These are phyloP conservation scores for Globisporangium alternatum DNA, from an alignment of 352 stramenopile genomes.

Conservation along the genomic window DNA sequence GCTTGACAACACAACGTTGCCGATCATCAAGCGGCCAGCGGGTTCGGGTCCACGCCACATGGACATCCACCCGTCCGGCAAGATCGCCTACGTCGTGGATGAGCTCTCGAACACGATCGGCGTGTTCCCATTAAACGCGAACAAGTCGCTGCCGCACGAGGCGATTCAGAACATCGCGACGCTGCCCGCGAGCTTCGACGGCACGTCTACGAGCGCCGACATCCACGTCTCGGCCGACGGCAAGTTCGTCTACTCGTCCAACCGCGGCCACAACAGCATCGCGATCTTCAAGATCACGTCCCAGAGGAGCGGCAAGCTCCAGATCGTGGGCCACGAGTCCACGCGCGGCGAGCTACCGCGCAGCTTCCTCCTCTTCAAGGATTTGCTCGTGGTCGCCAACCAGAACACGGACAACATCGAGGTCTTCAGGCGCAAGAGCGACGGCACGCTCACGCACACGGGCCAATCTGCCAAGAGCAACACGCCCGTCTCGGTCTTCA, in stretches of 20 bases:
- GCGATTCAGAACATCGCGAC: slow-evolving; percentile 55
- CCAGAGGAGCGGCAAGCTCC: slow-evolving; percentile 3
- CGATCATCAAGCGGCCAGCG: slow-evolving; percentile 19
- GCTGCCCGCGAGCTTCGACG: slow-evolving; percentile 33
- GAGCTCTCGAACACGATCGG: slow-evolving; percentile 62
- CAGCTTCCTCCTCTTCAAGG: slow-evolving; percentile 16
- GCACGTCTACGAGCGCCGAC: slow-evolving; percentile 31
- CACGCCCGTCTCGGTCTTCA: slow-evolving; percentile 20
- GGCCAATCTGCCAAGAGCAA: slow-evolving; percentile 5
- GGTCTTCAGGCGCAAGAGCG: slow-evolving; percentile 16
- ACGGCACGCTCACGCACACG: slow-evolving; percentile 18
- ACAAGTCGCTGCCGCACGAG: slow-evolving; percentile 20
- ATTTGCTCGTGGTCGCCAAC: slow-evolving; percentile 25
- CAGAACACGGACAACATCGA: slow-evolving; percentile 22
- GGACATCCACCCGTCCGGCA: slow-evolving; percentile 40
- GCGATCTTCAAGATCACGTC: slow-evolving; percentile 47
- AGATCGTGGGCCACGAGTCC: slow-evolving; percentile 10
- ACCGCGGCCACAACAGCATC: slow-evolving; percentile 63
- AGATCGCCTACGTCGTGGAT: slow-evolving; percentile 57
- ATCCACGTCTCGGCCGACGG: slow-evolving; percentile 52
- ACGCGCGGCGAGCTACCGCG: slow-evolving; percentile 17
- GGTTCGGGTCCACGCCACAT: slow-evolving; percentile 68
- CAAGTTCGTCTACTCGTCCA: slow-evolving; percentile 65
- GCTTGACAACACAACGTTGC: slow-evolving; percentile 21
- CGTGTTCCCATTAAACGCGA: slow-evolving; percentile 34